Evolutionary conservation across 495 filamentous ascomycete species (phyloP).

Genomic region (Aspergillus steynii): DNA sequence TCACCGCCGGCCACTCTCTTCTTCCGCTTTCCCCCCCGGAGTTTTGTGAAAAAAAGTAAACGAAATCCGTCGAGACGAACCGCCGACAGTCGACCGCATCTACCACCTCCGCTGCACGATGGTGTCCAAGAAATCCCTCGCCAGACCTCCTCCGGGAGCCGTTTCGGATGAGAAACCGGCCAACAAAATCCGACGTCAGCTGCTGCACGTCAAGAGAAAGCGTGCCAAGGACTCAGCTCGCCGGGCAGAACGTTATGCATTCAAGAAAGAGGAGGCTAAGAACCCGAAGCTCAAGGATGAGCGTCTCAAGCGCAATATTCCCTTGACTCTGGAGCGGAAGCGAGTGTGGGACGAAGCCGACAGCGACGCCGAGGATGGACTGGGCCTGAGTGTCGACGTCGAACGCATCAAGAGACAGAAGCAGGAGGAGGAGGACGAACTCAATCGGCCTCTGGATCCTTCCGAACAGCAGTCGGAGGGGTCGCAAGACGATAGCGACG

Average conservation of each 20-base stretch:
- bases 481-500: slow-evolving; percentile 51
- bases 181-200: slow-evolving; percentile 77
- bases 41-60: not conserved
- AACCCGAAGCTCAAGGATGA: slow-evolving; percentile 73
- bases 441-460: slow-evolving; percentile 37
- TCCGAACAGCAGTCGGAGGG: slow-evolving; percentile 38
- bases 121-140: slow-evolving; percentile 24
- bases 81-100: not conserved
- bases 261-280: slow-evolving; percentile 81
- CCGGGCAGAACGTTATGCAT: slow-evolving; percentile 71
- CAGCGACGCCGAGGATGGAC: slow-evolving; percentile 57
- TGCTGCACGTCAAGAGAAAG: slow-evolving; percentile 77
- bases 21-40: slow-evolving; percentile 13
- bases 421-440: slow-evolving; percentile 61
- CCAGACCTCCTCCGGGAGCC: slow-evolving; percentile 30
- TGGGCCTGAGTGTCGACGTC: slow-evolving; percentile 77
- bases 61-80: not conserved
- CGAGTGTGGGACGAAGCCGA: slow-evolving; percentile 91
- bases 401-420: slow-evolving; percentile 72
- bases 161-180: slow-evolving; percentile 29
- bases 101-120: slow-evolving; percentile 13
- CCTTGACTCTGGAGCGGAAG: slow-evolving; percentile 83
- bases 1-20: slow-evolving; percentile 24
- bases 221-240: slow-evolving; percentile 66
- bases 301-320: slow-evolving; percentile 74